Conservation (phyloP, 202 grass and related monocot genomes). For the Miscanthus sacchariflorus region DNA sequence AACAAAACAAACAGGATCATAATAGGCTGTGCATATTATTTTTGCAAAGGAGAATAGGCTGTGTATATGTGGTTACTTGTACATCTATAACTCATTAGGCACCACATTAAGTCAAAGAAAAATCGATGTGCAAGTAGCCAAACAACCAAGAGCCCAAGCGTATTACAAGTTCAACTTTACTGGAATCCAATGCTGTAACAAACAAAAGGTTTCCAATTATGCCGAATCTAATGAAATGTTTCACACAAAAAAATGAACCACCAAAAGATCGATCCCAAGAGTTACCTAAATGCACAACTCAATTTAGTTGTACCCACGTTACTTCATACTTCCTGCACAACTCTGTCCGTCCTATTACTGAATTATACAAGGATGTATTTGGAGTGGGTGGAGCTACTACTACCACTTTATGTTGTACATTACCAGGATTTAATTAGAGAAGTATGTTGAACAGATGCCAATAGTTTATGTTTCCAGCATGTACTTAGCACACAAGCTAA, state of each 20-base stretch:
- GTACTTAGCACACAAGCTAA: conserved; percentile 13
- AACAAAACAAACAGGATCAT: not conserved
- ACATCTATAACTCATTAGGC: not conserved
- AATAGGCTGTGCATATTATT: not conserved
- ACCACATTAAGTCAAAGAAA: not conserved
- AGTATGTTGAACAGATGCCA: conserved; percentile 40
- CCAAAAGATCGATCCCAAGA: not conserved
- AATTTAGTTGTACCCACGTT: not conserved
- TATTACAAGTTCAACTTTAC: not conserved
- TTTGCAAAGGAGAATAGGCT: not conserved
- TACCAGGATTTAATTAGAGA: conserved; percentile 1
- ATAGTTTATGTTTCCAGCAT: conserved; percentile 17
- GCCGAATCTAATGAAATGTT: not conserved
- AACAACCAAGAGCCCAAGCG: not conserved
- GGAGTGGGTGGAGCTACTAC: conserved; percentile 41
- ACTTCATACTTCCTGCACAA: not conserved
- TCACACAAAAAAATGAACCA: conserved; percentile 1
- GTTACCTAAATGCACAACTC: not conserved
- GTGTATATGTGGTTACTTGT: not conserved
- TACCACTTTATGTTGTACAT: conserved; percentile 15
- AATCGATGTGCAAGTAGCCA: not conserved
- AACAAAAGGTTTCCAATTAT: not conserved
- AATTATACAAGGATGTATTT: conserved; percentile 32
- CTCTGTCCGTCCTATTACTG: not conserved
- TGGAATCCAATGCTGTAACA: not conserved